Evolutionary conservation across 257 asterid species (phyloP).

Genomic region (Salvia rosmarinus): DNA sequence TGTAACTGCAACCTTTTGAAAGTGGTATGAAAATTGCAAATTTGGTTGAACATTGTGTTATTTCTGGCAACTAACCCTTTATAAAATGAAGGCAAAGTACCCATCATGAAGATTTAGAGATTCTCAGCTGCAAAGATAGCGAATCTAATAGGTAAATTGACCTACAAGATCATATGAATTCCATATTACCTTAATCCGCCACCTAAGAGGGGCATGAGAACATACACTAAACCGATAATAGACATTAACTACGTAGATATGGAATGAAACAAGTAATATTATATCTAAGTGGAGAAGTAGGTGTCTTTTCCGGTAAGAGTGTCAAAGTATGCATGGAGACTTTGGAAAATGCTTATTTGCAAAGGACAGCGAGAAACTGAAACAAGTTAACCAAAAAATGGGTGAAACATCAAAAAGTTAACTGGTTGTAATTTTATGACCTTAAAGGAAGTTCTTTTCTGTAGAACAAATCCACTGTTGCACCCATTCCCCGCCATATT

Average conservation of each 20-base stretch:
- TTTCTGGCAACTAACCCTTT: too few species aligned
- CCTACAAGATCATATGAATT: not conserved
- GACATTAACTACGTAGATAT: not conserved
- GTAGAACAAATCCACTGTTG: slow-evolving; percentile 75
- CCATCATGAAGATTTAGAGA: not conserved
- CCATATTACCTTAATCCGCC: not conserved
- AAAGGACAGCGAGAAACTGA: not conserved
- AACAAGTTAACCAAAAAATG: not conserved
- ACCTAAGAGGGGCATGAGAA: not conserved
- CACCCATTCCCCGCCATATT: slow-evolving; percentile 99
- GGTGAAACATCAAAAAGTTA: not conserved
- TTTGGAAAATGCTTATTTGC: not conserved
- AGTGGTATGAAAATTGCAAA: too few species aligned
- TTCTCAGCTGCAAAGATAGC: not conserved
- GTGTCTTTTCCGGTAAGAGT: not conserved
- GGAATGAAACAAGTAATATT: not conserved
- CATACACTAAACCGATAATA: not conserved
- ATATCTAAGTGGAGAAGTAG: not conserved
- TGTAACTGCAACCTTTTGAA: too few species aligned
- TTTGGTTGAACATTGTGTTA: too few species aligned
- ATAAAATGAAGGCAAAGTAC: not conserved
- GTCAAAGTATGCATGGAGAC: not conserved
- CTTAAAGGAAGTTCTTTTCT: slow-evolving; percentile 97
- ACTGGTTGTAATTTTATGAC: slow-evolving; percentile 39
- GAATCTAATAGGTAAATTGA: not conserved